Percentiles rank a stretch among this genome's conserved stretches.
Conservation (phyloP, 768 basidiomycete genomes). For the Termitomyces sp. region DNA sequence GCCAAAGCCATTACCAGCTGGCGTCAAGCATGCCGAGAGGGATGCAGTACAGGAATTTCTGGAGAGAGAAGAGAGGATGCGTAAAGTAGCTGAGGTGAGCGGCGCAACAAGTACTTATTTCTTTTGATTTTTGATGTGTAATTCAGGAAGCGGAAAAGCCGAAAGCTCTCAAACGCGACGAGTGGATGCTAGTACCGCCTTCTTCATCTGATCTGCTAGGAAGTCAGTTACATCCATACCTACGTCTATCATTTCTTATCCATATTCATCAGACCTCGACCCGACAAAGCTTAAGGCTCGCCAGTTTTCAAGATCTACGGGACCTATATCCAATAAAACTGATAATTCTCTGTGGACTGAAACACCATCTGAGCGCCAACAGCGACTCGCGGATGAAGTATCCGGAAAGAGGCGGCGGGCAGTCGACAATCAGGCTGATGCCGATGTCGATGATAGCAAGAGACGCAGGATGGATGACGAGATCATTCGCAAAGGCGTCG, state of each 20-base stretch:
- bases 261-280: slow-evolving; percentile 57
- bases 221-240: slow-evolving; percentile 45
- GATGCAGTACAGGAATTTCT: slow-evolving; percentile 81
- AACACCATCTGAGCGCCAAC: slow-evolving; percentile 89
- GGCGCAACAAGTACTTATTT: neutral
- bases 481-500: slow-evolving; percentile 64
- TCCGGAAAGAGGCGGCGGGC: slow-evolving; percentile 85
- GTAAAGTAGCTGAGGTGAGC: slow-evolving; percentile 63
- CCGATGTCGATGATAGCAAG: slow-evolving; percentile 48
- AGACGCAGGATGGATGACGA: slow-evolving; percentile 64
- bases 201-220: slow-evolving; percentile 74
- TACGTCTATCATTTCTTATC: neutral
- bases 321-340: slow-evolving; percentile 36
- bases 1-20: slow-evolving; percentile 68
- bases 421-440: slow-evolving; percentile 44
- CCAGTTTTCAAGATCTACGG: slow-evolving; percentile 69
- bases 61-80: slow-evolving; percentile 77
- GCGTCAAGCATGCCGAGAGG: slow-evolving; percentile 37
- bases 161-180: slow-evolving; percentile 79
- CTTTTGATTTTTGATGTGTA: neutral
- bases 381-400: slow-evolving; percentile 91
- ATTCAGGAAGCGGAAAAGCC: slow-evolving; percentile 71
- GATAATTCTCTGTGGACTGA: slow-evolving; percentile 92
- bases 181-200: slow-evolving; percentile 98
- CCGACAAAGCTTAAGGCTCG: slow-evolving; percentile 79